phyloP scores from a whole-genome alignment of 1,284 basidiomycete species.

The Sporisorium sorghi region DNA sequence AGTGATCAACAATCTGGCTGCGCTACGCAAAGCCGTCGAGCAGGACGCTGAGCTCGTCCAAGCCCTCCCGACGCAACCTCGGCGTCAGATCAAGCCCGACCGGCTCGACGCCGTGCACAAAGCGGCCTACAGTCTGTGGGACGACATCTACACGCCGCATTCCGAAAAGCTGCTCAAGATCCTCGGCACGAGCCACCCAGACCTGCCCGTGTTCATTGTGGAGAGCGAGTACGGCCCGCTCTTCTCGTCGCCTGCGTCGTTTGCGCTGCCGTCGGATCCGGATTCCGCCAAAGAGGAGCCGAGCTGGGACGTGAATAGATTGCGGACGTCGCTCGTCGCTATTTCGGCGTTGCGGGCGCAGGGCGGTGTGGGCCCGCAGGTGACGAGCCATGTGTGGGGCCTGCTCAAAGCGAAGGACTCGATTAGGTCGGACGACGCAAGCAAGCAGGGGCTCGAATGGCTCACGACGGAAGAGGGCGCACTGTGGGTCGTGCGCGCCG shows the following conservation, averaged over 20 bases:
- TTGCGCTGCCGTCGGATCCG: constrained; percentile 37
- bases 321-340: constrained; percentile 87
- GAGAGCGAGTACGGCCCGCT: constrained; percentile 87
- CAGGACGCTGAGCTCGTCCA: constrained; percentile 56
- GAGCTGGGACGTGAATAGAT: constrained; percentile 79
- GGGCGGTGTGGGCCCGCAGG: constrained; percentile 87
- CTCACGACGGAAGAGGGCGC: constrained; percentile 88
- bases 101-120: constrained; percentile 43
- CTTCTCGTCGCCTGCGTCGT: constrained; percentile 78
- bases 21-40: constrained; percentile 63
- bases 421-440: constrained; percentile 69
- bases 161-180: constrained; percentile 88
- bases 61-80: constrained; percentile 57
- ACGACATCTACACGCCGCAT: constrained; percentile 90
- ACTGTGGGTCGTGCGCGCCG: constrained; percentile 87
- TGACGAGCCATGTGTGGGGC: constrained; percentile 91
- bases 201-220: constrained; percentile 84
- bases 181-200: constrained; percentile 80
- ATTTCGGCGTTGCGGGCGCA: constrained; percentile 89
- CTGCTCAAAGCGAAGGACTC: constrained; percentile 79
- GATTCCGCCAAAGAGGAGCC: constrained; percentile 61
- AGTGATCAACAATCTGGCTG: constrained; percentile 69
- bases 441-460: constrained; percentile 78
- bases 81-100: constrained; percentile 54
- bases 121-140: constrained; percentile 74